phyloP scores from a whole-genome alignment of 2,329 filamentous ascomycete species.

The Neopestalotiopsis sp. region DNA sequence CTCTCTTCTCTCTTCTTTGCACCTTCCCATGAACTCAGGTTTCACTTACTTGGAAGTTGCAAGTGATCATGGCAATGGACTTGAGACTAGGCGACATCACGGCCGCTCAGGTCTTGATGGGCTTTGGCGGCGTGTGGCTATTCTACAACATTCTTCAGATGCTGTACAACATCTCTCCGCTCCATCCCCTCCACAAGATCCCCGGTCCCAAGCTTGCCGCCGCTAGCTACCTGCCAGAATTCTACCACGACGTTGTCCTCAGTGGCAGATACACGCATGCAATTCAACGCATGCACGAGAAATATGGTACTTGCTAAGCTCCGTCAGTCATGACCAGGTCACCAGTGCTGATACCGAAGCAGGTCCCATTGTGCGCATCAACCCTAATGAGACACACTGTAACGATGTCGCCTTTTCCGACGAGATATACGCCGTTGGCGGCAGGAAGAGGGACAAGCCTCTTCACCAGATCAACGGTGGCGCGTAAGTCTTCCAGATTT shows the following conservation, averaged over 20 bases:
- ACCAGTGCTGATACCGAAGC: not conserved
- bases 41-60: not conserved
- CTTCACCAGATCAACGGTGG: slow-evolving; percentile 12
- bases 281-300: slow-evolving; percentile 41
- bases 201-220: slow-evolving; percentile 44
- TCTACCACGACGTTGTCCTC: slow-evolving; percentile 42
- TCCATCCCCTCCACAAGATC: slow-evolving; percentile 43
- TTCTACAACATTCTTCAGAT: slow-evolving; percentile 33
- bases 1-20: not conserved
- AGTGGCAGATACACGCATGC: slow-evolving; percentile 39
- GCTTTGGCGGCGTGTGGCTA: slow-evolving; percentile 32
- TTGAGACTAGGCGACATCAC: not conserved
- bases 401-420: slow-evolving; percentile 18
- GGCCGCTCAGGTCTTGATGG: not conserved
- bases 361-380: slow-evolving; percentile 21
- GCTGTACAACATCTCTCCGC: slow-evolving; percentile 43
- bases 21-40: not conserved
- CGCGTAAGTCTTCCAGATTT: not conserved
- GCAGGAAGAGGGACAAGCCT: slow-evolving; percentile 20
- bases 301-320: slow-evolving; percentile 34
- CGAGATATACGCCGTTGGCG: slow-evolving; percentile 14
- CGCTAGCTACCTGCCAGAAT: slow-evolving; percentile 41
- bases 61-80: not conserved
- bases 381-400: slow-evolving; percentile 18
- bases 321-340: not conserved